Conservation (phyloP, 1,139 yeast species). For the Meyerozyma carpophila region DNA sequence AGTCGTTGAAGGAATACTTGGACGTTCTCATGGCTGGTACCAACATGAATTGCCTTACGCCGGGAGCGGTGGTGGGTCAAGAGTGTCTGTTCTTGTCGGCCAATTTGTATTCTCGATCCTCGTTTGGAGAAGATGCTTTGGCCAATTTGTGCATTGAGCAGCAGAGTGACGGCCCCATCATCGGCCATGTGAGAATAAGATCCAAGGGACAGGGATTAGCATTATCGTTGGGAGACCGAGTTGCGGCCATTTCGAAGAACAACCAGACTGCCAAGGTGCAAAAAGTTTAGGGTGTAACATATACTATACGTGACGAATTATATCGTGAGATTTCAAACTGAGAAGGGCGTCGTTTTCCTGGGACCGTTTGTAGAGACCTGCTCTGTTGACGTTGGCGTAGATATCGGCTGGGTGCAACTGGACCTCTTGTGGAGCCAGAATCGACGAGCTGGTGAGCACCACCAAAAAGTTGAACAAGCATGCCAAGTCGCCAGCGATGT, state of each 20-base stretch:
- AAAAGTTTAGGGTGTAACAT: slow-evolving; percentile 1
- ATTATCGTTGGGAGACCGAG: slow-evolving; percentile 88
- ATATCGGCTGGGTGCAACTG: neutral
- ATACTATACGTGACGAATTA: neutral
- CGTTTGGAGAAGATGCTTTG: slow-evolving; percentile 96
- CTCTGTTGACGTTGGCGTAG: neutral
- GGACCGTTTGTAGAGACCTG: slow-evolving; percentile 1
- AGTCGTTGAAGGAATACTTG: slow-evolving; percentile 72
- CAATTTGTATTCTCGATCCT: slow-evolving; percentile 84
- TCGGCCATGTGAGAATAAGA: slow-evolving; percentile 95
- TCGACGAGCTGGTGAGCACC: neutral
- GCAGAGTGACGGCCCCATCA: slow-evolving; percentile 66
- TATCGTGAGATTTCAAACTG: slow-evolving; percentile 1
- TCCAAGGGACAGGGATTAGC: slow-evolving; percentile 98
- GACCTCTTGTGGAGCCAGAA: neutral
- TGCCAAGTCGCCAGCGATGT: neutral
- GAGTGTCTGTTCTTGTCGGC: slow-evolving; percentile 94
- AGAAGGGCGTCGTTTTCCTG: neutral
- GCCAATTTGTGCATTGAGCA: slow-evolving; percentile 94
- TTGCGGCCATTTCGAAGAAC: slow-evolving; percentile 71
- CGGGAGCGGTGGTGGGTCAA: slow-evolving; percentile 80
- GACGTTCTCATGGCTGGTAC: slow-evolving; percentile 76
- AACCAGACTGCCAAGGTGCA: slow-evolving; percentile 19
- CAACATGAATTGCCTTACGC: slow-evolving; percentile 90
- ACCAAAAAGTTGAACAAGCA: neutral